Evolutionary conservation across 1,284 basidiomycete genomes (phyloP), one percentile per base, ranked within the genome.

Genomic region (Sparassis latifolia): DNA sequence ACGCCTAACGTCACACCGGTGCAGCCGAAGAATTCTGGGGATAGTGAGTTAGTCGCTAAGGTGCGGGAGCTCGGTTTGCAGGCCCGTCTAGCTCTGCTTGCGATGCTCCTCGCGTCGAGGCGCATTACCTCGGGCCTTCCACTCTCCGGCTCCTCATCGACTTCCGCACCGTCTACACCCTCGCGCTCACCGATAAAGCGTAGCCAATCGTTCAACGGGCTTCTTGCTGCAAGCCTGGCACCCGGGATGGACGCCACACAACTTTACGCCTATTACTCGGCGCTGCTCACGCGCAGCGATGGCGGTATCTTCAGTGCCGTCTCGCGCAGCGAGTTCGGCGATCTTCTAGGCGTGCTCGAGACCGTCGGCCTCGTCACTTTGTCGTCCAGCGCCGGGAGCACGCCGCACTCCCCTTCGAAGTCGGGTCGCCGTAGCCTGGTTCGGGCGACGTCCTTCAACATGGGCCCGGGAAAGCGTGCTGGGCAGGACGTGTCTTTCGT

Each of bases 241-340:
- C 66, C 67, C 10, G 40, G 40, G 7, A 70, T 86, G 42, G 85
- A 89, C 40, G 69, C 75, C 6, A 69, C 74, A 5, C 77, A 79
- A 30, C 70, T 91, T 10, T 77, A 89, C 54, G 62, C 76, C 0
- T 89, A 81, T 63, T 90, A 91, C 59, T 62, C 67, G 33, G 60
- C 72, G 1, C 69, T 86, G 43, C 75, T 91, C 9, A 70, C 72
- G 4, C 77, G 83, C 27, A 70, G 73, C 9, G 78, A 79, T 10
- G 69, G 67, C 27, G 74, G 72, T 4, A 63, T 79, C 7, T 85
- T 89, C 57, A 67, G 74, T 0, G 72, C 84, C 2, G 85, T 84
- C 3, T 86, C 83, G 6, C 76, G 86, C 5, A 84, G 78, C 62
- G 88, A 91, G 57, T 90, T 90, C 57, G 71, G 74, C 0, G 88